Evolutionary conservation across 1,284 basidiomycete genomes (phyloP), one percentile per base, ranked within the genome.

Genomic region (Phylloboletellus chloephorus): DNA sequence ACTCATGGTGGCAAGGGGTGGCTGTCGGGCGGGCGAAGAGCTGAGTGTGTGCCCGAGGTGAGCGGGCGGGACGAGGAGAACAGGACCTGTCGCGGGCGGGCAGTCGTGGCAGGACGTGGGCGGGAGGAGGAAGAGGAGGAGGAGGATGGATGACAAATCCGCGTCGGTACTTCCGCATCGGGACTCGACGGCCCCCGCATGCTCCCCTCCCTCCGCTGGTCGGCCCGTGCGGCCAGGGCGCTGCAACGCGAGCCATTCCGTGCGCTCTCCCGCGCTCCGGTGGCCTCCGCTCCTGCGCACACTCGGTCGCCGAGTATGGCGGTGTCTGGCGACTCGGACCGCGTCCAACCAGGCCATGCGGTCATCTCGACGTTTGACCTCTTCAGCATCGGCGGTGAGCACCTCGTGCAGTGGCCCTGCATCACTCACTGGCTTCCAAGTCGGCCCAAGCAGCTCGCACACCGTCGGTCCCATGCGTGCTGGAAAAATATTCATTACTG

Each of bases 401-500:
- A 9, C 23, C n/a, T 28, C 41, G 23, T 10, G 17, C 23, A 16
- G 21, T 15, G n/a, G 24, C n/a, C 6, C 29, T 36, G 10, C 16
- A 21, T 34, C 41, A 31, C 44, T 20, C 19, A n/a, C n/a, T 17
- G 7, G 11, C 29, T 37, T 28, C 12, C 47, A 38, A 51, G 86
- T 77, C 24, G 76, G 76, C 5, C 76, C 74, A 19, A 75, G 68
- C 47, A 77, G 75, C 46, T 78, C 75, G 4, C 84, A 87, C 56
- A 88, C 86, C 0, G 82, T 97, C 17, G 91, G 90, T 0, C 93
- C 94, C 10, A 94, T 96, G 91, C 78, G 91, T 5, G 92, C 92
- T 10, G 88, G 81, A 7, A 85, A 79, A 44, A 94, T 94, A 52
- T 95, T 94, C 59, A 82, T 88, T 46, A 69, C 72, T 30, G 90